Conservation (phyloP, 805 yeast genomes). For the Cyberlindnera euphorbiae region DNA sequence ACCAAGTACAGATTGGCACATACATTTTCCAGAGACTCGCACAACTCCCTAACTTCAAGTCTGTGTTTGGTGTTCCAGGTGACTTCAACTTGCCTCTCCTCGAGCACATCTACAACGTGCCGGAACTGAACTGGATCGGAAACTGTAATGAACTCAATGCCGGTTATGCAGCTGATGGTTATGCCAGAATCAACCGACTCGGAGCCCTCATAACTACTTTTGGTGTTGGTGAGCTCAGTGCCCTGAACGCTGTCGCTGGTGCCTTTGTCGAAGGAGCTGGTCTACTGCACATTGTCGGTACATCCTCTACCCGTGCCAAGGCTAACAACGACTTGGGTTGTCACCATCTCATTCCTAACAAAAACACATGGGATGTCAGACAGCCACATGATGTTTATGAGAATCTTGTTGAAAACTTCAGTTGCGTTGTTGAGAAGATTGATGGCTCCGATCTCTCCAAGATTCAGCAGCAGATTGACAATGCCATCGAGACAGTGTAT, state of each 20-base stretch:
- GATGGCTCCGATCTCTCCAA: constrained; percentile 38
- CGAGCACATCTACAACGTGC: constrained; percentile 55
- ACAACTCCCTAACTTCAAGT: constrained; percentile 44
- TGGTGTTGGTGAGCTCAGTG: constrained; percentile 89
- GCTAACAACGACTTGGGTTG: constrained; percentile 26
- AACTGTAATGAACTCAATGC: constrained; percentile 87
- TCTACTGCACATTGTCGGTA: constrained; percentile 80
- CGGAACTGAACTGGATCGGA: constrained; percentile 66
- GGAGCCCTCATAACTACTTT: constrained; percentile 49
- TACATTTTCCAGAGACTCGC: constrained; percentile 55
- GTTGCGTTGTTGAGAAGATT: constrained; percentile 51
- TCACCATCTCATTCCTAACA: constrained; percentile 50
- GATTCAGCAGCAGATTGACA: constrained; percentile 57
- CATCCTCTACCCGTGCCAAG: constrained; percentile 45
- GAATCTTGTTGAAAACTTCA: constrained; percentile 47
- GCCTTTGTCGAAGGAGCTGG: constrained; percentile 82
- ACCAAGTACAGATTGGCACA: constrained; percentile 49
- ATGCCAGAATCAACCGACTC: constrained; percentile 46
- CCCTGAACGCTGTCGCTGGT: constrained; percentile 79
- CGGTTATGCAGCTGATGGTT: constrained; percentile 90
- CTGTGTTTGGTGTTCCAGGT: constrained; percentile 74
- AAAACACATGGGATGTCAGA: constrained; percentile 35
- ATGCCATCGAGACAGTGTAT: constrained; percentile 44
- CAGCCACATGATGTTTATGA: constrained; percentile 60
- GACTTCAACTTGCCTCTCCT: constrained; percentile 63